These are phyloP conservation scores for Barnettozyma sp. DNA, from an alignment of 805 yeast genomes.

Conservation along the genomic window DNA sequence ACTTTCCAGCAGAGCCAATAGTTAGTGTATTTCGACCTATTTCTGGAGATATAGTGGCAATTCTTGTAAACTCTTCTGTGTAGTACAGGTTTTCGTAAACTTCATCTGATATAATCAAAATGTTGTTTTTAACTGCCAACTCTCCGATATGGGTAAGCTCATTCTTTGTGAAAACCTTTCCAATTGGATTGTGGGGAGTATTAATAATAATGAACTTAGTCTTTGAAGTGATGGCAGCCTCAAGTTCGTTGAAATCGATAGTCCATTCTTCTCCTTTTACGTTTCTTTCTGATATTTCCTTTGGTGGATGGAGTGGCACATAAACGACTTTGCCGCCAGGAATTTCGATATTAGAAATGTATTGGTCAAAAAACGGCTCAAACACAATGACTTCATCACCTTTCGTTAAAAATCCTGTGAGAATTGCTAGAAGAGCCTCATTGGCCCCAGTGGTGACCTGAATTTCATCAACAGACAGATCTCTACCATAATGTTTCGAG, in stretches of 20 bases:
- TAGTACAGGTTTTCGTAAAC: conserved; percentile 90
- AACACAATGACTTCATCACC: conserved; percentile 96
- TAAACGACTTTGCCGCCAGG: conserved; percentile 90
- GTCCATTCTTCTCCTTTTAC: conserved; percentile 85
- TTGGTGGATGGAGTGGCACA: conserved; percentile 81
- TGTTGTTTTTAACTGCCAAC: conserved; percentile 77
- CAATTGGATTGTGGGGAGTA: conserved; percentile 95
- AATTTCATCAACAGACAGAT: conserved; percentile 53
- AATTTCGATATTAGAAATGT: conserved; percentile 87
- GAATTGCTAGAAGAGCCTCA: conserved; percentile 83
- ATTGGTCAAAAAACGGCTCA: conserved; percentile 96
- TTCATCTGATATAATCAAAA: conserved; percentile 83
- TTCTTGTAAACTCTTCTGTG: conserved; percentile 61
- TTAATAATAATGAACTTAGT: conserved; percentile 86
- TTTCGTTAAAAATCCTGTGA: conserved; percentile 74
- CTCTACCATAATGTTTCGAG: conserved; percentile 55
- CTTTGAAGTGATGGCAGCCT: conserved; percentile 58
- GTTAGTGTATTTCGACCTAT: conserved; percentile 73
- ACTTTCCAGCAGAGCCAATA: conserved; percentile 95
- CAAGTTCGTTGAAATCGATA: conserved; percentile 72
- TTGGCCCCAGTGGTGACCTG: conserved; percentile 94
- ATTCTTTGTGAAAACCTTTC: conserved; percentile 73
- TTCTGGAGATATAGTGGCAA: conserved; percentile 78
- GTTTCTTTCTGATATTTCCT: conserved; percentile 51
- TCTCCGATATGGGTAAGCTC: conserved; percentile 75